phyloP scores from a whole-genome alignment of 2,329 filamentous ascomycete species.

The Botryotinia convoluta region DNA sequence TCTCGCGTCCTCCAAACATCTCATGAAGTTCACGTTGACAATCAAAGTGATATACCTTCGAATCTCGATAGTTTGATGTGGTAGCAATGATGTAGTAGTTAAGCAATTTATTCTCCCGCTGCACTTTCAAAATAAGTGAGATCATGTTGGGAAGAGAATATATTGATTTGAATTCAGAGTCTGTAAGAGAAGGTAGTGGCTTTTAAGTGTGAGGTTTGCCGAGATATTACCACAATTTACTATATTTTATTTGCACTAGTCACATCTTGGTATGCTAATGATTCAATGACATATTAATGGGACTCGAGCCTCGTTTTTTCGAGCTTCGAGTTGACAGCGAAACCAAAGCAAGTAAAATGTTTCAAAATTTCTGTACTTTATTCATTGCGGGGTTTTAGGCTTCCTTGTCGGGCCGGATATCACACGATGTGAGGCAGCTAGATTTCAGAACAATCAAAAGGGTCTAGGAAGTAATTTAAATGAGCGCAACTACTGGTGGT shows the following conservation, averaged over 20 bases:
- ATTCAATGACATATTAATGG: not conserved
- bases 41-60: not conserved
- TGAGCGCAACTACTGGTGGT: not conserved
- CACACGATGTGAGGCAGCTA: not conserved
- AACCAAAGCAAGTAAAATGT: not conserved
- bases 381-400: too few species aligned
- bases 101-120: not conserved
- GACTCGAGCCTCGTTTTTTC: not conserved
- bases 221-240: too few species aligned
- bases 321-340: not conserved
- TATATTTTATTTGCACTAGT: not conserved
- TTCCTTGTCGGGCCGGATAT: not conserved
- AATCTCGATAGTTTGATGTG: not conserved
- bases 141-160: too few species aligned
- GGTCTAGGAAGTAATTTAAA: not conserved
- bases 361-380: rapidly evolving
- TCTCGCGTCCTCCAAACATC: not conserved
- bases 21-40: not conserved
- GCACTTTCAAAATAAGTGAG: too few species aligned
- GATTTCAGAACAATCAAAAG: not conserved
- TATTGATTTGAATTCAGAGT: not conserved
- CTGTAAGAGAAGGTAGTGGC: not conserved
- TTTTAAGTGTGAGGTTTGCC: not conserved
- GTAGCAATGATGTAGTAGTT: not conserved
- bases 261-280: not conserved